Evolutionary conservation across 2,329 filamentous ascomycete species (phyloP).

Genomic region (Cladorrhinum sp.): DNA sequence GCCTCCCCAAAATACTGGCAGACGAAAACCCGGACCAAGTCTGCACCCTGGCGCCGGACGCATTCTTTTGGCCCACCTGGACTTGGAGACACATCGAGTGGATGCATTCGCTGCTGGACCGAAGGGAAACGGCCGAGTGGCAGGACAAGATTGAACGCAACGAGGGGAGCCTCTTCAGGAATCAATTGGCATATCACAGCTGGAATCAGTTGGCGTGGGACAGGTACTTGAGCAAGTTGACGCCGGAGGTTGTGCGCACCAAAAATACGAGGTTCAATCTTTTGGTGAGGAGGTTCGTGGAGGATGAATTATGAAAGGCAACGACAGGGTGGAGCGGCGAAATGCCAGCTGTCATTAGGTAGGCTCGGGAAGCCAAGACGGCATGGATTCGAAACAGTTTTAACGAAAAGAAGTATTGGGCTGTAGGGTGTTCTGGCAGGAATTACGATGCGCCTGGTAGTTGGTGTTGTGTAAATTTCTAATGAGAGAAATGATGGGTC

Average conservation of each 20-base stretch:
- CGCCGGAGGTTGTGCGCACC: constrained; percentile 32
- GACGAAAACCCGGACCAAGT: constrained; percentile 29
- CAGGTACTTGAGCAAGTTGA: constrained; percentile 34
- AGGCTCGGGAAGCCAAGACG: no score
- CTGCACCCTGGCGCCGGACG: constrained; percentile 35
- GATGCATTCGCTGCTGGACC: constrained; percentile 36
- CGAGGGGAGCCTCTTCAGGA: constrained; percentile 34
- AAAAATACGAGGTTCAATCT: constrained; percentile 39
- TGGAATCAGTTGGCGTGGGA: constrained; percentile 40
- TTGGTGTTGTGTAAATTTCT: no score
- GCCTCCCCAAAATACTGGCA: constrained; percentile 30
- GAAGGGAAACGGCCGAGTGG: constrained; percentile 32
- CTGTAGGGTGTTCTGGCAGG: background rate
- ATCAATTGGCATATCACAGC: constrained; percentile 38
- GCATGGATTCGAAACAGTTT: no score
- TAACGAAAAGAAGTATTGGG: no score
- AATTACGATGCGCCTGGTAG: no score
- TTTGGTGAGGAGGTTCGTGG: constrained; percentile 32
- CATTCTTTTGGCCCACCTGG: constrained; percentile 43
- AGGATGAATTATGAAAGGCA: constrained; percentile 19
- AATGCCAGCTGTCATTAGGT: no score
- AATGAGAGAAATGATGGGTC: no score
- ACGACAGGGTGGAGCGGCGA: background rate
- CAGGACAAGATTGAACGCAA: constrained; percentile 31
- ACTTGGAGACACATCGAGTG: constrained; percentile 38